A percentile compares a stretch with the other conserved stretches of the same genome.
phyloP scores from a whole-genome alignment of 768 basidiomycete genomes.

The Hygrocybe punicea region DNA sequence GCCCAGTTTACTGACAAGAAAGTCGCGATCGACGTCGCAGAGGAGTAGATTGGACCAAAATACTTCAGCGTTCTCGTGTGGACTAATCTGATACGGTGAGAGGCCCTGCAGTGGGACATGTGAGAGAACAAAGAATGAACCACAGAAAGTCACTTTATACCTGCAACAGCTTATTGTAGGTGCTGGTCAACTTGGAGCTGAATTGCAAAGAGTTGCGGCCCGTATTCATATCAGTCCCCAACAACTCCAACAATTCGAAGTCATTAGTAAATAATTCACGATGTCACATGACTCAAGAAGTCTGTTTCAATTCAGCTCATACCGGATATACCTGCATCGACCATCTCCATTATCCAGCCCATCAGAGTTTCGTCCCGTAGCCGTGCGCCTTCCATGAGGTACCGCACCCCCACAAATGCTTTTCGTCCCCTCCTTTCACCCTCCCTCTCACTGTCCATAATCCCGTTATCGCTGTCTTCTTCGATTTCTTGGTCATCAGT shows the following conservation, averaged over 20 bases:
- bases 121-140: neutral
- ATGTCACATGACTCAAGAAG: neutral
- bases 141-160: neutral
- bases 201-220: conserved; percentile 11
- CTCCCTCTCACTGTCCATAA: conserved; percentile 55
- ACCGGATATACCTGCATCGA: conserved; percentile 9
- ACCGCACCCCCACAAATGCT: conserved; percentile 62
- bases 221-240: too few relatives aligned
- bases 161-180: conserved; percentile 42
- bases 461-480: conserved; percentile 45
- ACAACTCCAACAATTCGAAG: neutral
- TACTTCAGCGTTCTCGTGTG: conserved; percentile 40
- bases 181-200: conserved; percentile 46
- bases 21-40: conserved; percentile 50
- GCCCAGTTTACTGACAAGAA: conserved; percentile 40
- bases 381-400: conserved; percentile 59
- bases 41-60: conserved; percentile 55
- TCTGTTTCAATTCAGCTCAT: neutral
- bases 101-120: conserved; percentile 41
- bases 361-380: conserved; percentile 57
- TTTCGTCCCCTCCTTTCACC: conserved; percentile 68
- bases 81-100: conserved; percentile 42
- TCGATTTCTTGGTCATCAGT: conserved; percentile 59
- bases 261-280: neutral
- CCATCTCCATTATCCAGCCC: conserved; percentile 34